Evolutionary conservation across 805 yeast genomes (phyloP).

Genomic region (Yamadazyma insecticola): DNA sequence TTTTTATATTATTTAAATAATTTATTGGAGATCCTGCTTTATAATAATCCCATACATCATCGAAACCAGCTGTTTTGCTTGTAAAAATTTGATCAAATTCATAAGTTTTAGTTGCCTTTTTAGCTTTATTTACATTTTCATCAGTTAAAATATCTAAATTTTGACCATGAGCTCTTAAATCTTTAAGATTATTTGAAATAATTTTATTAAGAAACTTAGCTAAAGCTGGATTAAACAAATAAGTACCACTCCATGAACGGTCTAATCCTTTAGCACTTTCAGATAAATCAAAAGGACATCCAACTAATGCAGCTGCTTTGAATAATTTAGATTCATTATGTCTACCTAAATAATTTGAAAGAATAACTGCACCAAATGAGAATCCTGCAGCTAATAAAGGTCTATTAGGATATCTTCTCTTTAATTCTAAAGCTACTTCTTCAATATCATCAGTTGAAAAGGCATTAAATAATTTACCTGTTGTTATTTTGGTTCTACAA

Average conservation of each 20-base stretch:
- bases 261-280: conserved; percentile 44
- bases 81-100: conserved; percentile 68
- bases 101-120: conserved; percentile 28
- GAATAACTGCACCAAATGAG: conserved; percentile 72
- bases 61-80: conserved; percentile 61
- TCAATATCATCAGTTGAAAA: conserved; percentile 69
- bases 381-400: conserved; percentile 71
- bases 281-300: conserved; percentile 75
- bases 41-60: conserved; percentile 62
- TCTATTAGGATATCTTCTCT: conserved; percentile 49
- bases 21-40: conserved; percentile 54
- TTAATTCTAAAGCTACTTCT: conserved; percentile 48
- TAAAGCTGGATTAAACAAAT: conserved; percentile 30
- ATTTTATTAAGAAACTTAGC: conserved; percentile 27
- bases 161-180: conserved; percentile 22
- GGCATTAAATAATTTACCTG: conserved; percentile 68
- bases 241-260: conserved; percentile 28
- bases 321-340: conserved; percentile 35
- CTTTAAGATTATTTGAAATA: conserved; percentile 30
- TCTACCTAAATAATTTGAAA: conserved; percentile 70
- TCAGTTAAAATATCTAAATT: conserved; percentile 23
- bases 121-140: conserved; percentile 14
- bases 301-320: conserved; percentile 48
- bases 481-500: conserved; percentile 60
- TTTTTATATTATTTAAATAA: conserved; percentile 46